Evolutionary conservation across 208 protist genomes (phyloP), one percentile per base, ranked within the genome.

Genomic region (Phytomonas francai): DNA sequence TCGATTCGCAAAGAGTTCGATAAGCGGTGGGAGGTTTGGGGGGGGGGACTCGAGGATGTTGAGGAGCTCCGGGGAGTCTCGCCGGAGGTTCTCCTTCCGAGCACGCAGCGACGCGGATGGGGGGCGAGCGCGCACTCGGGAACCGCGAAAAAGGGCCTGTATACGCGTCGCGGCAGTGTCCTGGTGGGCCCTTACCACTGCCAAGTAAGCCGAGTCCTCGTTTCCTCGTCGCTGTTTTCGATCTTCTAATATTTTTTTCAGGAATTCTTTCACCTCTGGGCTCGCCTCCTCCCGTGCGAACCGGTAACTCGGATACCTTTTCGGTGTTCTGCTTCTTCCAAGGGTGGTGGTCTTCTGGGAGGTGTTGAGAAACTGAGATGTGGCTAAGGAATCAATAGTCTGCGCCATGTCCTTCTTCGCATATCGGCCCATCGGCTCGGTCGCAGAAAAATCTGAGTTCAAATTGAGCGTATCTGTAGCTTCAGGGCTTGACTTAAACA

Each of bases 121-220:
- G 29, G 7, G 2, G 25, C 42, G 59, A 57, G 45, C 19, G 51
- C 74, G 75, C 0, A 61, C 66, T 2, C 72, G 63, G 32, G 76
- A 74, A 1, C 82, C 85, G 12, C 90, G 75, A 70, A 79, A 91
- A 27, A 77, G 49, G 0, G 83, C 70, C 70, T 95, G 90, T 69
- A 95, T 90, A 12, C 68, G 71, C n/a, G 74, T 81, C 12, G 82
- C 90, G 9, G 85, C 85, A 0, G 70, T 59, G 16, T 76, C 62
- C 25, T 76, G 77, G 16, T 91, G 72, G 0, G 70, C 70, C 14
- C 77, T 78, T 12, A 85, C 33, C 9, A 91, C 83, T 0, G 71
- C 73, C 11, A 95, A 69, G 74, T 91, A 95, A 16, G 73, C 75
- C 8, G 77, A 70, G 65, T 95, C 87, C 63, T 95, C 90, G 2